Conservation (phyloP, 768 basidiomycete genomes). For the Auricularia cornea region DNA sequence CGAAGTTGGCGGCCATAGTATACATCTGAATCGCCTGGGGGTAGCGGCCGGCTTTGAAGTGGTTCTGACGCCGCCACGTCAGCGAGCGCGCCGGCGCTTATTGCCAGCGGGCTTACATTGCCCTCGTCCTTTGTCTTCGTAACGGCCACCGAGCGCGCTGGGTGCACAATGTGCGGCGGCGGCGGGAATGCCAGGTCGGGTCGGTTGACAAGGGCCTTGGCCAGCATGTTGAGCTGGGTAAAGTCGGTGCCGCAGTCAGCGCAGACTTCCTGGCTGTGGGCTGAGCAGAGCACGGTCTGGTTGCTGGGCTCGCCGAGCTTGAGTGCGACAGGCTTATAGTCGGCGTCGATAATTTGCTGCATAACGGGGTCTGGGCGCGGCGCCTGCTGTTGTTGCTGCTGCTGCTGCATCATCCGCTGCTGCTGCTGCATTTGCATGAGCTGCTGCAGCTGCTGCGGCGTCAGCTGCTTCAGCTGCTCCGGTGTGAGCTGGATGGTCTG, state of each 20-base stretch:
- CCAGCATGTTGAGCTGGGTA: slow-evolving; percentile 63
- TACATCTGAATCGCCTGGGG: slow-evolving; percentile 70
- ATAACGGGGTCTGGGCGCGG: slow-evolving; percentile 60
- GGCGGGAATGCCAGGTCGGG: slow-evolving; percentile 63
- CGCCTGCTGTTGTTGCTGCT: slow-evolving; percentile 28
- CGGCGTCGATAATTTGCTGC: slow-evolving; percentile 70
- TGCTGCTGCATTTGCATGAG: neutral
- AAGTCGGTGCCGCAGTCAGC: slow-evolving; percentile 68
- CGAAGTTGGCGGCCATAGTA: slow-evolving; percentile 66
- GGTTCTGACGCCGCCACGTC: slow-evolving; percentile 35
- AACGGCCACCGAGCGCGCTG: slow-evolving; percentile 65
- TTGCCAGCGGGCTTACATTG: slow-evolving; percentile 52
- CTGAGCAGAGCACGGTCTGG: slow-evolving; percentile 49
- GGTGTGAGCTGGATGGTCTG: neutral
- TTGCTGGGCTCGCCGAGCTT: slow-evolving; percentile 45
- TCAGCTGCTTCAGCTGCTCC: neutral
- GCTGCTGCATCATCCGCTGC: slow-evolving; percentile 27
- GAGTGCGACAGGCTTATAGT: slow-evolving; percentile 52
- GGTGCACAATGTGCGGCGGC: slow-evolving; percentile 70
- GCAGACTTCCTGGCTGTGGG: slow-evolving; percentile 69
- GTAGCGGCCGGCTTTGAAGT: slow-evolving; percentile 71
- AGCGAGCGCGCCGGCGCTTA: neutral
- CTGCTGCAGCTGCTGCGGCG: neutral
- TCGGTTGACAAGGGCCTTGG: slow-evolving; percentile 58
- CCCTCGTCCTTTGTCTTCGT: slow-evolving; percentile 86